A percentile compares a stretch with the other conserved stretches of the same genome.
Conservation (phyloP, 768 basidiomycete species). For the Coprinopsis marcescibilis region DNA sequence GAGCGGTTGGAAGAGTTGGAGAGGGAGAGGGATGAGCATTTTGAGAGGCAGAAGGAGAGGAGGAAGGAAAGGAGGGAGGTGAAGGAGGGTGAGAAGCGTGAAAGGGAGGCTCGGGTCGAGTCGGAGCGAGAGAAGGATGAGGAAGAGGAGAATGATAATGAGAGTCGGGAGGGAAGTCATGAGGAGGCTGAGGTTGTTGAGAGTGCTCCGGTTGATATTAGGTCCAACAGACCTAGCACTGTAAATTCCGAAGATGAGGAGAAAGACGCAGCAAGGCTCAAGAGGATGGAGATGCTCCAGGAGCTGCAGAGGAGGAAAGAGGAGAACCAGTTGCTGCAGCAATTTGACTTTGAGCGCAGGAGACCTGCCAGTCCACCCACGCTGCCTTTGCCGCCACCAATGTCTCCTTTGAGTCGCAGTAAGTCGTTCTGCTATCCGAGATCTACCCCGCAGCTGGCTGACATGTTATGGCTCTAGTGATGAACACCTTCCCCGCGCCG, state of each 20-base stretch:
- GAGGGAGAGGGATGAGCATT: slow-evolving; percentile 41
- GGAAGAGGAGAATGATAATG: slow-evolving; percentile 24
- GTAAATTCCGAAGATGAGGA: no score
- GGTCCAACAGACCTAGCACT: no score
- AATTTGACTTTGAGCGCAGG: no score
- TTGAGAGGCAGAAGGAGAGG: slow-evolving; percentile 31
- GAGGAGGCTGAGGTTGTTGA: no score
- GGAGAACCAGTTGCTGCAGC: no score
- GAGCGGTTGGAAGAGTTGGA: slow-evolving; percentile 22
- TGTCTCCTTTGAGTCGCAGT: slow-evolving; percentile 27
- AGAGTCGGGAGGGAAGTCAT: neutral
- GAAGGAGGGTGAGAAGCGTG: slow-evolving; percentile 15
- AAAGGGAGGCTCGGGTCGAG: slow-evolving; percentile 21
- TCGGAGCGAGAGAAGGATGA: slow-evolving; percentile 16
- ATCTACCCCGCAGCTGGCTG: neutral
- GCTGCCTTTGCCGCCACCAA: slow-evolving; percentile 23
- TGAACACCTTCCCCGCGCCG: slow-evolving; percentile 9
- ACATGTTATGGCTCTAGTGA: slow-evolving; percentile 7
- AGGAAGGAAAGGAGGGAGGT: slow-evolving; percentile 25
- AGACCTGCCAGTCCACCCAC: slow-evolving; percentile 20
- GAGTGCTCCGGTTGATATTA: no score
- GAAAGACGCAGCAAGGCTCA: no score
- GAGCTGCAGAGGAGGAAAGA: no score
- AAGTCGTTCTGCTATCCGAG: slow-evolving; percentile 5
- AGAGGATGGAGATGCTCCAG: no score